Base-by-base conservation (phyloP, 2,329 filamentous ascomycete genomes). In the Aspergillus novoparasiticus region DNA sequence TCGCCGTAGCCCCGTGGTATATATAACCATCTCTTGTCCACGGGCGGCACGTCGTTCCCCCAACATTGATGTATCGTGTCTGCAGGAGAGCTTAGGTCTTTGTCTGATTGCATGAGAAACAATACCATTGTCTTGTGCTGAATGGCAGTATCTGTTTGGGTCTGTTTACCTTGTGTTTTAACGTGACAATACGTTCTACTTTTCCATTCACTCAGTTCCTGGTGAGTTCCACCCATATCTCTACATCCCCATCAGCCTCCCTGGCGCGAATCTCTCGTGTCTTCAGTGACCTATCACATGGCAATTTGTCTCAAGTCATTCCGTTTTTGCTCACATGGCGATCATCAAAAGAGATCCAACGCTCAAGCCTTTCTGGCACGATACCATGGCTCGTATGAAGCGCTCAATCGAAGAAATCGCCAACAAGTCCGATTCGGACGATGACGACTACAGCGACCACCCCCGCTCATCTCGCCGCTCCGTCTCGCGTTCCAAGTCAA, bases 361-460 rank as follows among this genome's bases (percentile, higher is more conserved):
- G 23, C 43, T 39, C 54, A 56, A 53, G 32, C 45, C 56, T 57
- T 30, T 54, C 56, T 53, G 10, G 59, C 62, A 19, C 64, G 57
- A 54, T 71, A 70, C 45, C 61, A 78, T 79, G 78, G 69, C 73
- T 63, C 73, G 71, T 60, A 59, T 69, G 46, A 82, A 82, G 69
- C 78, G 80, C 60, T 73, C 77, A 39, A 67, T 81, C 51, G 80
- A 80, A 69, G 80, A 82, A 66, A 68, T 80, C 54, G 79, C 69
- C 58, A 76, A 75, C 62, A 78, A 78, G 60, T 81, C 80, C 10
- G 80, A 82, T 64, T 79, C 80, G 8, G 72, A 80, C 30, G 81
- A 83, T 55, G 76, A 78, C 48, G 80, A 83, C 65, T 83, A 81
- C 70, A 75, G 69, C 58, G 78, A 80, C 58, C 78, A 78, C 43